Conservation (phyloP, 768 basidiomycete genomes). For the Galerina sulciceps region DNA sequence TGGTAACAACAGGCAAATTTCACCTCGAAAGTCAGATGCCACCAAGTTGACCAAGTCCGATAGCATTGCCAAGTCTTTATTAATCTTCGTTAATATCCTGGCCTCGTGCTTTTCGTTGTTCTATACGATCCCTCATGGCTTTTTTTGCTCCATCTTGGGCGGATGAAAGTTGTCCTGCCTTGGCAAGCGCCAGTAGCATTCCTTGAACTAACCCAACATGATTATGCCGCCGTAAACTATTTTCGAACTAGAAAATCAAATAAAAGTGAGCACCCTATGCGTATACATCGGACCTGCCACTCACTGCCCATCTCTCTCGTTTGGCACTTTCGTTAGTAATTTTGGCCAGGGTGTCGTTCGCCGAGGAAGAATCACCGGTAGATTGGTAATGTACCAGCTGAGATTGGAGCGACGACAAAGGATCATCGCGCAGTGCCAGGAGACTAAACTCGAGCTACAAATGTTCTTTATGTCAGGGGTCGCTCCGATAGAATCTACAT, state of each 20-base stretch:
- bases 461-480: conserved; percentile 13
- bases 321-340: conserved; percentile 74
- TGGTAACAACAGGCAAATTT: too few species aligned
- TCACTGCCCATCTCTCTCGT: conserved; percentile 81
- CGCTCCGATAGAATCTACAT: conserved; percentile 15
- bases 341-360: conserved; percentile 56
- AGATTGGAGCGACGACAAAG: conserved; percentile 67
- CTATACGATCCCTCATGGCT: conserved; percentile 49
- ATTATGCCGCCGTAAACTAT: conserved; percentile 85
- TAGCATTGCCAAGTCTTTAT: neutral
- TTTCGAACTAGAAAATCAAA: conserved; percentile 68
- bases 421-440: conserved; percentile 84
- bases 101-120: conserved; percentile 46
- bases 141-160: conserved; percentile 51
- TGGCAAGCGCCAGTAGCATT: conserved; percentile 73
- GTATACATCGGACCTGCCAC: conserved; percentile 33
- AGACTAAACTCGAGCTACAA: conserved; percentile 89
- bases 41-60: neutral
- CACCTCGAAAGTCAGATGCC: too few species aligned
- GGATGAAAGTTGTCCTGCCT: conserved; percentile 61
- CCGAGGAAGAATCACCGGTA: conserved; percentile 44
- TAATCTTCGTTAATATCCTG: conserved; percentile 54
- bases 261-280: conserved; percentile 15
- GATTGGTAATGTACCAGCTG: conserved; percentile 56
- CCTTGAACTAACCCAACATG: conserved; percentile 83